phyloP scores from a whole-genome alignment of 2,329 filamentous ascomycete species.

The Aspergillus uvarum region DNA sequence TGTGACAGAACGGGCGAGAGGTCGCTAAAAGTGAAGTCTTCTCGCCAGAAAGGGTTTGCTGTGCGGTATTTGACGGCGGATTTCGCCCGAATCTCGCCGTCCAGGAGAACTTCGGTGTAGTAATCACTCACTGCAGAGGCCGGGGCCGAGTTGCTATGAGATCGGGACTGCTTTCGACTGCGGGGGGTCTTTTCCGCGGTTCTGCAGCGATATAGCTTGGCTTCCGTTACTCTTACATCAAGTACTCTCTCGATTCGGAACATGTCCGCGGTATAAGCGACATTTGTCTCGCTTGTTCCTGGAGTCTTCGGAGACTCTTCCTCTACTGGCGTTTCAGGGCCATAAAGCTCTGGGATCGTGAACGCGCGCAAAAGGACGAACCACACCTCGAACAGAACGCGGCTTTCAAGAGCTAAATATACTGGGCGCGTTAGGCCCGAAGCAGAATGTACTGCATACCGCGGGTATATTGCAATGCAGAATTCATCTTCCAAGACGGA shows the following conservation, averaged over 20 bases:
- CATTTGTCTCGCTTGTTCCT: constrained; percentile 26
- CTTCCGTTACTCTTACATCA: constrained; percentile 61
- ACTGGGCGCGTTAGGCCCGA: constrained; percentile 81
- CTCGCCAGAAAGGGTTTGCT: constrained; percentile 50
- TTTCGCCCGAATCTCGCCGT: constrained; percentile 50
- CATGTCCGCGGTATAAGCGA: constrained; percentile 54
- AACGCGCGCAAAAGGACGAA: constrained; percentile 89
- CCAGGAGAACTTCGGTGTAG: constrained; percentile 50
- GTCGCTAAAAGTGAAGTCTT: constrained; percentile 50
- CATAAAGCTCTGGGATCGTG: constrained; percentile 87
- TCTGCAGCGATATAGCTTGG: constrained; percentile 50
- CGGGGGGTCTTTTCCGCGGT: constrained; percentile 34
- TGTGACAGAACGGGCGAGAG: constrained; percentile 50
- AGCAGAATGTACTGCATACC: constrained; percentile 75
- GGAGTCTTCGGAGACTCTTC: constrained; percentile 46
- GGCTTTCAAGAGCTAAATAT: constrained; percentile 81
- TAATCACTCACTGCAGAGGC: constrained; percentile 41
- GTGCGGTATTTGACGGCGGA: constrained; percentile 50
- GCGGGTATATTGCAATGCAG: constrained; percentile 93
- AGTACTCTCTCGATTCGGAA: constrained; percentile 66
- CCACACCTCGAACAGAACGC: constrained; percentile 96
- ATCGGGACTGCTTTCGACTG: constrained; percentile 36
- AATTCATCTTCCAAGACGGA: constrained; percentile 91
- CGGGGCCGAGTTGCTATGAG: constrained; percentile 28
- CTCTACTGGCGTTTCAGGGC: constrained; percentile 48